A percentile compares a stretch with the other conserved stretches of the same genome.
These are phyloP conservation scores for Delitschia confertaspora DNA, from an alignment of 495 filamentous ascomycete species.

Conservation along the genomic window DNA sequence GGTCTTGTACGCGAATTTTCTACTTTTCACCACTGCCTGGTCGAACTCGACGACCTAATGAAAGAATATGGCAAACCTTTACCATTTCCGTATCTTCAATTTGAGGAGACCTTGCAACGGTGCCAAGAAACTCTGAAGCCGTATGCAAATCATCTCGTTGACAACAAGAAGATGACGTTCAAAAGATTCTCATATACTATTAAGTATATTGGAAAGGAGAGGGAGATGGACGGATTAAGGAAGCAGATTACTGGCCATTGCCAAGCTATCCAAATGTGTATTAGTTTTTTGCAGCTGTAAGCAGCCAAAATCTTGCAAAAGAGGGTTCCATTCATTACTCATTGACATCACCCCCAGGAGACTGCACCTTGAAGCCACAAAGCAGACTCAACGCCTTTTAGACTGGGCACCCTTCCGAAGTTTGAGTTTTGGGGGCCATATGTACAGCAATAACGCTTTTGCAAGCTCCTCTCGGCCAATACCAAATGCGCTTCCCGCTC, in stretches of 20 bases:
- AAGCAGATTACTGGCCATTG: conserved; percentile 17
- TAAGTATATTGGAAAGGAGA: conserved; percentile 23
- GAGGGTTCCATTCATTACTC: not conserved
- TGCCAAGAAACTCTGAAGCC: conserved; percentile 19
- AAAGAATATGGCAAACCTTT: conserved; percentile 20
- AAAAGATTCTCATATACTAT: conserved; percentile 13
- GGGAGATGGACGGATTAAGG: conserved; percentile 13
- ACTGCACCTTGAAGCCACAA: conserved; percentile 19
- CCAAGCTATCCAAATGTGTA: conserved; percentile 18
- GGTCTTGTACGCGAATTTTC: conserved; percentile 16
- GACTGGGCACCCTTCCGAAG: conserved; percentile 11
- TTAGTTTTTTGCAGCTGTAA: conserved; percentile 16
- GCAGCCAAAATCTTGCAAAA: not conserved
- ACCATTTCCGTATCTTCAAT: conserved; percentile 16
- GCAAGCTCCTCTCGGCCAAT: conserved; percentile 1
- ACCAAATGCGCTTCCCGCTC: conserved; percentile 9
- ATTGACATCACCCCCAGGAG: conserved; percentile 5
- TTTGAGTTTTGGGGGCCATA: conserved; percentile 18
- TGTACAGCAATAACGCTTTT: conserved; percentile 14
- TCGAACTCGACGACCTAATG: conserved; percentile 17
- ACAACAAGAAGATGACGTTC: conserved; percentile 9
- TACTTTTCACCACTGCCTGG: conserved; percentile 17
- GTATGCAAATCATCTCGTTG: conserved; percentile 14
- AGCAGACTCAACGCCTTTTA: conserved; percentile 19
- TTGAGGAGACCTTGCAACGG: conserved; percentile 16